phyloP scores from a whole-genome alignment of 2,329 filamentous ascomycete genomes.

The Taxawa tesnikishii region DNA sequence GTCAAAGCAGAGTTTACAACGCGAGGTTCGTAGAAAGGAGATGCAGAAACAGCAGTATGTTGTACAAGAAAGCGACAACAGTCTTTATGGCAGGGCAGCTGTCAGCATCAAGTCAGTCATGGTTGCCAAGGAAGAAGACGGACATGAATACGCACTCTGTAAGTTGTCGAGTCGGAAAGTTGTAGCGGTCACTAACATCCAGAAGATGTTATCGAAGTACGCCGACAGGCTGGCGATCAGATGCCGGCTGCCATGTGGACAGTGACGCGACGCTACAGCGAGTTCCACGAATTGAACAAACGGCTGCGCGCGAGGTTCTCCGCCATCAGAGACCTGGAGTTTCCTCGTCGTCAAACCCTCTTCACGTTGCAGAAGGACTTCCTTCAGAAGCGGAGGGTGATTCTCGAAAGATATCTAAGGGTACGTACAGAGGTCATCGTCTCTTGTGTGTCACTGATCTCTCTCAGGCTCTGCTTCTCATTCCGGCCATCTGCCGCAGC shows the following conservation, averaged over 20 bases:
- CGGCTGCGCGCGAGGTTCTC: constrained; percentile 73
- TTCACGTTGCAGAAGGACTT: constrained; percentile 97
- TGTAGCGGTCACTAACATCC: constrained; percentile 16
- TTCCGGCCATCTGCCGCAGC: constrained; percentile 90
- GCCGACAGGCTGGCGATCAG: constrained; percentile 79
- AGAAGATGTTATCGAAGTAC: constrained; percentile 73
- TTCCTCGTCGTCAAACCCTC: constrained; percentile 80
- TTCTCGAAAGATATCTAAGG: constrained; percentile 70
- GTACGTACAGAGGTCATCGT: too few relatives aligned
- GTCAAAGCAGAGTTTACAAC: constrained; percentile 82
- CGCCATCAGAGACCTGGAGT: constrained; percentile 79
- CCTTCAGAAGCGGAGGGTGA: constrained; percentile 71
- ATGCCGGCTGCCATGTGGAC: constrained; percentile 96
- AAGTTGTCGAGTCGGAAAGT: too few relatives aligned
- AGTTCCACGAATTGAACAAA: constrained; percentile 93
- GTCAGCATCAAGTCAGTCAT: constrained; percentile 87
- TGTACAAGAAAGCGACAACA: constrained; percentile 95
- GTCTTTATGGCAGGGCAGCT: constrained; percentile 80
- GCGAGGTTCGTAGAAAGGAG: constrained; percentile 88
- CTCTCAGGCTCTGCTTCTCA: constrained; percentile 47
- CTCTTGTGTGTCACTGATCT: not conserved
- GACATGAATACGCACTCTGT: constrained; percentile 83
- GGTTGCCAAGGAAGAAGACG: constrained; percentile 82
- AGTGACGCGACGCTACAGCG: constrained; percentile 85
- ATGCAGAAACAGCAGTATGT: constrained; percentile 94